Percentiles rank a stretch among this genome's conserved stretches.
These are phyloP conservation scores for Fusarium sp. DNA, from an alignment of 2,329 filamentous ascomycete genomes.

Conservation along the genomic window DNA sequence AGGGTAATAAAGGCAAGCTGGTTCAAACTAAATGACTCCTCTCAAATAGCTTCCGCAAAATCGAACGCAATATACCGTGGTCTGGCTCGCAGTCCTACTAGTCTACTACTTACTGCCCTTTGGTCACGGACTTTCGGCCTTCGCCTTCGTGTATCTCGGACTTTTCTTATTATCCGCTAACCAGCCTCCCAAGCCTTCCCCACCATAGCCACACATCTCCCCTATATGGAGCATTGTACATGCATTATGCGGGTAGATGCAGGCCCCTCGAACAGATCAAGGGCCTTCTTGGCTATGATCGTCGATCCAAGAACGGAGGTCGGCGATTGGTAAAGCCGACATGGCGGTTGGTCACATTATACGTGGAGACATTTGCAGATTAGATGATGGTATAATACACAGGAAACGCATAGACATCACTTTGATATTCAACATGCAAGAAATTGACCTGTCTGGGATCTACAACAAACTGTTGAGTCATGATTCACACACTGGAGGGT, in stretches of 20 bases:
- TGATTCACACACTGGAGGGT: not conserved
- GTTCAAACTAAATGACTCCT: not conserved
- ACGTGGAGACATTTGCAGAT: not conserved
- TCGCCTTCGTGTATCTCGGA: not conserved
- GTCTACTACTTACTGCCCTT: not conserved
- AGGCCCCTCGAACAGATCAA: not conserved
- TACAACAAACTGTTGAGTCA: not conserved
- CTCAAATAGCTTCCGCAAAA: not conserved
- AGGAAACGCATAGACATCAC: not conserved
- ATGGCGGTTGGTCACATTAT: not conserved
- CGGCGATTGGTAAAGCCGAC: not conserved
- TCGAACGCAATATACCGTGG: not conserved
- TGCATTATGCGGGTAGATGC: not conserved
- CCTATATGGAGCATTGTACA: not conserved
- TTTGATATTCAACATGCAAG: no score
- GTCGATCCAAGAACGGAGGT: not conserved
- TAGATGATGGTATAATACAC: not conserved
- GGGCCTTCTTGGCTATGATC: not conserved
- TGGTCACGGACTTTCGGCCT: not conserved
- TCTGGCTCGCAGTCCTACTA: not conserved
- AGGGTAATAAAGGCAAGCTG: not conserved
- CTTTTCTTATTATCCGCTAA: not conserved
- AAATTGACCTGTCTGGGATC: no score
- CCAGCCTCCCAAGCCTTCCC: not conserved
- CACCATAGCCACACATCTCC: not conserved